Evolutionary conservation across 805 yeast genomes (phyloP).

Genomic region (Metschnikowia hibisci): DNA sequence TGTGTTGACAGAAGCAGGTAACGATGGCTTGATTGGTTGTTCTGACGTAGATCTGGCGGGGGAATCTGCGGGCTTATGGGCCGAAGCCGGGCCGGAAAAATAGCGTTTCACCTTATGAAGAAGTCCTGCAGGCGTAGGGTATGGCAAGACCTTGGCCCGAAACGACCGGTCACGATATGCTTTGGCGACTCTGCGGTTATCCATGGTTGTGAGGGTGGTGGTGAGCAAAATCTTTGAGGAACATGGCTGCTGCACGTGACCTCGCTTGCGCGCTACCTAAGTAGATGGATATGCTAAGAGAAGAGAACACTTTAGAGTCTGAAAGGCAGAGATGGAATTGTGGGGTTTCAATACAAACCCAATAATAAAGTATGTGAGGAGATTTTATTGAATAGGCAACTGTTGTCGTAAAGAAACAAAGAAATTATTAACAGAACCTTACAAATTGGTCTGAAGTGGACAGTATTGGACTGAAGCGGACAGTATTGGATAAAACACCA

Average conservation of each 20-base stretch:
- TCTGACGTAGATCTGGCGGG: not conserved
- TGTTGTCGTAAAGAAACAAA: too few relatives aligned
- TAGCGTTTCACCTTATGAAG: slow-evolving; percentile 28
- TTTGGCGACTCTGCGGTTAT: slow-evolving; percentile 32
- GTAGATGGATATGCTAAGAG: too few relatives aligned
- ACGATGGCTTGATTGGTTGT: slow-evolving; percentile 1
- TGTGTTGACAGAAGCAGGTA: slow-evolving; percentile 7
- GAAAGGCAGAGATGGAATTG: too few relatives aligned
- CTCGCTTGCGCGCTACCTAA: slow-evolving; percentile 4
- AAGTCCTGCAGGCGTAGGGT: slow-evolving; percentile 22
- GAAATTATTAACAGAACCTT: too few relatives aligned
- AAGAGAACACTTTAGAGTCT: too few relatives aligned
- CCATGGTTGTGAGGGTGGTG: slow-evolving; percentile 21
- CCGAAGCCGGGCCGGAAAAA: slow-evolving; percentile 16
- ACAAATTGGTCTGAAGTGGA: too few relatives aligned
- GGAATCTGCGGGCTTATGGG: not conserved
- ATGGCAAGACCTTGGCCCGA: slow-evolving; percentile 21
- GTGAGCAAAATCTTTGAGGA: slow-evolving; percentile 5
- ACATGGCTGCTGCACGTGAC: slow-evolving; percentile 5
- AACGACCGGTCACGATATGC: slow-evolving; percentile 24
- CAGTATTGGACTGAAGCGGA: too few relatives aligned
- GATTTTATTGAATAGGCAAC: too few relatives aligned
- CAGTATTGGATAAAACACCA: too few relatives aligned
- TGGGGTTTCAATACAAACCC: too few relatives aligned
- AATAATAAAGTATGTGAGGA: too few relatives aligned